These are phyloP conservation scores for Colletotrichum karsti DNA, from an alignment of 2,329 filamentous ascomycete species.

Conservation along the genomic window DNA sequence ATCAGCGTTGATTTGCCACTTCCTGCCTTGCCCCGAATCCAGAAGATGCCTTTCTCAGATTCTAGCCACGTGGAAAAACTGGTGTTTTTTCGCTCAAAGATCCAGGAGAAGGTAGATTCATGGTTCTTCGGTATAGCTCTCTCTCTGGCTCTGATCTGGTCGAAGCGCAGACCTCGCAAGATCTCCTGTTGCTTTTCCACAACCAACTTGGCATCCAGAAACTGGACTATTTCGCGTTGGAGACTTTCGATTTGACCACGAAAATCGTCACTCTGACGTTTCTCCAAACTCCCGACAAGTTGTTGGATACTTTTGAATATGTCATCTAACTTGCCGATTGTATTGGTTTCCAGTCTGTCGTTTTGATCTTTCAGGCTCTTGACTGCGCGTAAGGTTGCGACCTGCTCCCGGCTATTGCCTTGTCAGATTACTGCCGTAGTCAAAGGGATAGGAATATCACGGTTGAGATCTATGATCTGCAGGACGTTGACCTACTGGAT, in stretches of 20 bases:
- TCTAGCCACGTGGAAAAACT: conserved; percentile 36
- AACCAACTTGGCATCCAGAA: too few species aligned
- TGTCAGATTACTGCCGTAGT: too few species aligned
- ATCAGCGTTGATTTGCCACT: conserved; percentile 58
- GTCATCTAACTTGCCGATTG: neutral
- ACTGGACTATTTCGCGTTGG: neutral
- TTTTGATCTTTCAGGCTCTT: neutral
- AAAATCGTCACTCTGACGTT: too few species aligned
- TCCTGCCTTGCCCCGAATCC: conserved; percentile 54
- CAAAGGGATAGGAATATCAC: too few species aligned
- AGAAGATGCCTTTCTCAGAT: conserved; percentile 35
- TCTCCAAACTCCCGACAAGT: too few species aligned
- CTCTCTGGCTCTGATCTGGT: neutral
- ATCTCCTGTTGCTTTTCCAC: neutral
- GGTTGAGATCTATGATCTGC: too few species aligned
- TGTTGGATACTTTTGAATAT: neutral
- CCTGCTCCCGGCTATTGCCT: too few species aligned
- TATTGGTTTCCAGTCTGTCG: neutral
- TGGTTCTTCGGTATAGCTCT: conserved; percentile 44
- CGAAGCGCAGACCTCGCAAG: neutral
- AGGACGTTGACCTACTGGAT: neutral
- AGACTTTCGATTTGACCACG: neutral
- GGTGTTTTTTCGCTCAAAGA: conserved; percentile 40
- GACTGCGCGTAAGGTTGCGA: neutral
- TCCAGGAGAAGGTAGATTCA: conserved; percentile 52